phyloP scores from a whole-genome alignment of 345 rosid genomes.

The Acer campestre region DNA sequence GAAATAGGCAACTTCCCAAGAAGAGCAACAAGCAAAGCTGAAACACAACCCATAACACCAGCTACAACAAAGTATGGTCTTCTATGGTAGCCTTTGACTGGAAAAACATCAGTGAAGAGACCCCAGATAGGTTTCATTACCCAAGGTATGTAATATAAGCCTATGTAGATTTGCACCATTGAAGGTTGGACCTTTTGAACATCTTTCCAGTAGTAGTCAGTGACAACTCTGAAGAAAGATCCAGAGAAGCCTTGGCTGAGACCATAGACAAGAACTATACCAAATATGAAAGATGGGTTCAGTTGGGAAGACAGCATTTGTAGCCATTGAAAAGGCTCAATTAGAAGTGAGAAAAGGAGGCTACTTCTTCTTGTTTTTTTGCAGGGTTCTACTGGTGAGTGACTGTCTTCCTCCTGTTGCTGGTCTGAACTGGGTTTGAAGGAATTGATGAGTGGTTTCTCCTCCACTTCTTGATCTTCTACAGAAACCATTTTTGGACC shows the following conservation, averaged over 20 bases:
- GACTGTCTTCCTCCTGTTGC: not conserved
- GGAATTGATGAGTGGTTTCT: not conserved
- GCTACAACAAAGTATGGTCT: constrained; percentile 72
- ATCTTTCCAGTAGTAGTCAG: constrained; percentile 87
- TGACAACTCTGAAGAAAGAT: constrained; percentile 70
- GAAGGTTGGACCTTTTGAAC: constrained; percentile 80
- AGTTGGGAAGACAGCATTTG: constrained; percentile 62
- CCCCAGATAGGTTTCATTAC: constrained; percentile 85
- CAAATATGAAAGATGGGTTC: constrained; percentile 63
- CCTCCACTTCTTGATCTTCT: constrained; percentile 31
- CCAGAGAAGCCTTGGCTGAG: constrained; percentile 77
- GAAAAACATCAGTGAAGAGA: constrained; percentile 73
- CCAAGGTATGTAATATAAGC: constrained; percentile 80
- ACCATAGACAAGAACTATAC: constrained; percentile 72
- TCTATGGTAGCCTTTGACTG: constrained; percentile 63
- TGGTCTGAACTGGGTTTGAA: constrained; percentile 7
- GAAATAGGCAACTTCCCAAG: constrained; percentile 50
- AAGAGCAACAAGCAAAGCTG: constrained; percentile 53
- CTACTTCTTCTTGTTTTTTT: constrained; percentile 10
- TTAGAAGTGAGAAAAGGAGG: constrained; percentile 33
- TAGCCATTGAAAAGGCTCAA: constrained; percentile 73
- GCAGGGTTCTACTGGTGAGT: not conserved
- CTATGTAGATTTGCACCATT: constrained; percentile 66
- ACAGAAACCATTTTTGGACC: constrained; percentile 28
- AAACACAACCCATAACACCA: constrained; percentile 60